Evolutionary conservation across 768 basidiomycete genomes (phyloP).

Genomic region (Suillus placidus): DNA sequence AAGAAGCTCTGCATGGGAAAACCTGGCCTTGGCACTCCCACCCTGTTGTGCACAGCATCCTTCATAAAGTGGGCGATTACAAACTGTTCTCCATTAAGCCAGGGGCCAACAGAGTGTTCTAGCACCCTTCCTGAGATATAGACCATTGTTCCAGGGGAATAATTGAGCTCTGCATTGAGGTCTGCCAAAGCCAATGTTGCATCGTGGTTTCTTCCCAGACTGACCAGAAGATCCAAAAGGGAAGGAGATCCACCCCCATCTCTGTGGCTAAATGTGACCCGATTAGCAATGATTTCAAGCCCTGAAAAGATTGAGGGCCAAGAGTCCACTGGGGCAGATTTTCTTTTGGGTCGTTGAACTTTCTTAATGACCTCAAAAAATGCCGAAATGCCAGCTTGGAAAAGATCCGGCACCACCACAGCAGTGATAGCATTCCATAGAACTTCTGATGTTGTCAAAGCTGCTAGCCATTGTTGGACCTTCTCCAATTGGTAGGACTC

Average conservation of each 20-base stretch:
- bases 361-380: not conserved
- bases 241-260: constrained; percentile 2
- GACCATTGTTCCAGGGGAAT: too few species aligned
- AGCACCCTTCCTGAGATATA: too few species aligned
- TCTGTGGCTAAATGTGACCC: not conserved
- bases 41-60: too few species aligned
- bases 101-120: too few species aligned
- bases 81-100: too few species aligned
- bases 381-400: not conserved
- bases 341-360: not conserved
- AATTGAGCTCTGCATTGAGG: too few species aligned
- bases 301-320: constrained; percentile 11
- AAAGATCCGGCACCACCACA: not conserved
- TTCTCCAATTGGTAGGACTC: not conserved
- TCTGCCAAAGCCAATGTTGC: too few species aligned
- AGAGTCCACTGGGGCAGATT: not conserved
- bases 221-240: not conserved
- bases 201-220: too few species aligned
- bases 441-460: not conserved
- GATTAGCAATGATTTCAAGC: constrained; percentile 10
- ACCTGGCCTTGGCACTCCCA: not conserved
- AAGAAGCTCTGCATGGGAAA: not conserved
- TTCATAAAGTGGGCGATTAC: too few species aligned
- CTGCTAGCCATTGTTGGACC: not conserved
- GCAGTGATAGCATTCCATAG: not conserved